phyloP scores from a whole-genome alignment of 139 green algal species.

The Dunaliella sp. region DNA sequence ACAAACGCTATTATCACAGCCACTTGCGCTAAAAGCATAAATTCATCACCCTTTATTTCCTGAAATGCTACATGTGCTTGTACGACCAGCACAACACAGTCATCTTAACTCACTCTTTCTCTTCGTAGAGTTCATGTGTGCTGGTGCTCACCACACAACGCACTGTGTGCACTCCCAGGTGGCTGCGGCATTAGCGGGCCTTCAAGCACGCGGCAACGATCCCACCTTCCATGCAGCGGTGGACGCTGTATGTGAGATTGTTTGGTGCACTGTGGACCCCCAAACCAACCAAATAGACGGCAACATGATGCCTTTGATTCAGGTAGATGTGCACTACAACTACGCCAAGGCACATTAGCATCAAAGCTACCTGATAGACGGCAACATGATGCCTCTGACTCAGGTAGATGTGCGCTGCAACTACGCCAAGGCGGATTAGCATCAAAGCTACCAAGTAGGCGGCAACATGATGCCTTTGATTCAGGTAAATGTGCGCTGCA shows the following conservation, averaged over 20 bases:
- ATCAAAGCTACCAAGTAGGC: constrained; percentile 16
- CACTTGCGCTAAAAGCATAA: too few relatives aligned
- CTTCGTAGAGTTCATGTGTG: not conserved
- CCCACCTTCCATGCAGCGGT: constrained; percentile 76
- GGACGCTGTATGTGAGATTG: constrained; percentile 75
- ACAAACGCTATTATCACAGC: too few relatives aligned
- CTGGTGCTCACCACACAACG: not conserved
- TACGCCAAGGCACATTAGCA: too few relatives aligned
- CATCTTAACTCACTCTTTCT: not conserved
- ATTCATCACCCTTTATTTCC: too few relatives aligned
- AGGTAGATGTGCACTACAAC: constrained; percentile 23
- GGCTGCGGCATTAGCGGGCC: constrained; percentile 60
- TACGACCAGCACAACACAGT: too few relatives aligned
- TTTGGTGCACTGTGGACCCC: constrained; percentile 56
- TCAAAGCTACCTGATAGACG: constrained; percentile 17
- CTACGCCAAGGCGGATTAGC: too few relatives aligned
- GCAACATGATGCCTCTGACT: constrained; percentile 65
- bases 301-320: constrained; percentile 66
- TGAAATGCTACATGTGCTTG: too few relatives aligned
- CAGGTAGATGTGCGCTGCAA: constrained; percentile 24
- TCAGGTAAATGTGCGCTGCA: constrained; percentile 20
- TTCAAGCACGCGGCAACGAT: constrained; percentile 27
- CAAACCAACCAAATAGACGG: constrained; percentile 19
- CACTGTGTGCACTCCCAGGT: constrained; percentile 58
- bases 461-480: constrained; percentile 66